A percentile compares a stretch with the other conserved stretches of the same genome.
Evolutionary conservation across 73 alveolate genomes (phyloP).

Genomic region (Paramecium bursaria): DNA sequence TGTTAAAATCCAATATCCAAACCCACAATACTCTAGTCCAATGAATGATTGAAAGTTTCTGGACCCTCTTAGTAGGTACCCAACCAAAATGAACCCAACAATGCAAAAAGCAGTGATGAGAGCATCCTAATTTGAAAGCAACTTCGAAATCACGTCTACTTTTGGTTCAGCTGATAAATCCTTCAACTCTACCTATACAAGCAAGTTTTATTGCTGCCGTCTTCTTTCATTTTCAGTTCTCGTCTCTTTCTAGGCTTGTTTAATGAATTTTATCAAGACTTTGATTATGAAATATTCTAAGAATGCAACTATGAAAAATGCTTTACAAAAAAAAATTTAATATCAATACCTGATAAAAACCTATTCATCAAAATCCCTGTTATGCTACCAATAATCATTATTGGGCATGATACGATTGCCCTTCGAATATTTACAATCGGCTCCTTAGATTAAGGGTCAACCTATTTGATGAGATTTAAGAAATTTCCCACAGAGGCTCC

Average conservation of each 20-base stretch:
- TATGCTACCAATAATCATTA: conserved; percentile 46
- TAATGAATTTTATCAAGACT: conserved; percentile 10
- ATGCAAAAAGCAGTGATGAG: not conserved
- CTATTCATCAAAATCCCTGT: conserved; percentile 23
- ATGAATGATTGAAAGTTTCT: conserved; percentile 1
- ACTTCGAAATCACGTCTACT: too few relatives aligned
- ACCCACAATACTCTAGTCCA: conserved; percentile 49
- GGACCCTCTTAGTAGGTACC: conserved; percentile 6
- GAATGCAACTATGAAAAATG: conserved; percentile 15
- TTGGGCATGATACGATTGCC: conserved; percentile 44
- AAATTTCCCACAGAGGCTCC: conserved; percentile 59
- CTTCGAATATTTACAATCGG: conserved; percentile 37
- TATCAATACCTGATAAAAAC: not conserved
- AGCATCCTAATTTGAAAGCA: not conserved
- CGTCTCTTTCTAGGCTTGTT: conserved; percentile 26
- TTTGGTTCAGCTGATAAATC: too few relatives aligned
- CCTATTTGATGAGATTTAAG: conserved; percentile 3
- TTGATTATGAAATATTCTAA: conserved; percentile 15
- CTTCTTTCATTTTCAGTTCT: conserved; percentile 30
- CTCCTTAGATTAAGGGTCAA: conserved; percentile 17
- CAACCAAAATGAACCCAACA: not conserved
- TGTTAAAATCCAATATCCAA: conserved; percentile 34
- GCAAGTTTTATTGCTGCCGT: too few relatives aligned
- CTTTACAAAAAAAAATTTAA: not conserved
- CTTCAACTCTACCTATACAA: too few relatives aligned